A percentile compares a stretch with the other conserved stretches of the same genome.
These are phyloP conservation scores for Spathaspora girioi DNA, from an alignment of 805 yeast genomes.

Conservation along the genomic window DNA sequence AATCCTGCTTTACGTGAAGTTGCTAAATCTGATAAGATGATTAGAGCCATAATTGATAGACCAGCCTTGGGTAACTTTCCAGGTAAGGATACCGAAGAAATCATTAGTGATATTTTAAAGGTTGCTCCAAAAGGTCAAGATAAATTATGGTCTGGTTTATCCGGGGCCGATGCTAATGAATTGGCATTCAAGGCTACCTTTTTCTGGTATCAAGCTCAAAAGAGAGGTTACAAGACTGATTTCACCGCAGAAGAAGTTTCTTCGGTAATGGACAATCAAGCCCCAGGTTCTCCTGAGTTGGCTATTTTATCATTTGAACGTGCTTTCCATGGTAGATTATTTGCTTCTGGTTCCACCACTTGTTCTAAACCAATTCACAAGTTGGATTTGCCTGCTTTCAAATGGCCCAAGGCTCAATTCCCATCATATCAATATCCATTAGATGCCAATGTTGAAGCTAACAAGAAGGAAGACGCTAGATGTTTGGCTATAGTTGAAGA, in stretches of 20 bases:
- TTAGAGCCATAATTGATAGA: constrained; percentile 72
- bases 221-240: constrained; percentile 59
- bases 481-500: constrained; percentile 76
- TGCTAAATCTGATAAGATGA: constrained; percentile 67
- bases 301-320: constrained; percentile 82
- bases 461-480: constrained; percentile 74
- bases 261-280: constrained; percentile 72
- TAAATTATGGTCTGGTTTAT: constrained; percentile 73
- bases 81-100: constrained; percentile 60
- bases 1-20: constrained; percentile 70
- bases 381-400: constrained; percentile 86
- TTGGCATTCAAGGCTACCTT: constrained; percentile 87
- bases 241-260: constrained; percentile 67
- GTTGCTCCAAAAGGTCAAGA: constrained; percentile 78
- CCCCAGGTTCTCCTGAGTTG: constrained; percentile 87
- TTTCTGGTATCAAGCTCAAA: constrained; percentile 67
- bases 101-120: constrained; percentile 46
- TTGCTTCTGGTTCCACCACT: constrained; percentile 88
- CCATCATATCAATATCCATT: constrained; percentile 85
- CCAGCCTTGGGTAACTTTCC: constrained; percentile 87
- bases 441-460: constrained; percentile 58
- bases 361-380: constrained; percentile 95
- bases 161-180: constrained; percentile 89
- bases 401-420: constrained; percentile 96
- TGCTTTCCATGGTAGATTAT: constrained; percentile 93